These are phyloP conservation scores for Golubevia pallescens DNA, from an alignment of 1,284 basidiomycete species.

Conservation along the genomic window DNA sequence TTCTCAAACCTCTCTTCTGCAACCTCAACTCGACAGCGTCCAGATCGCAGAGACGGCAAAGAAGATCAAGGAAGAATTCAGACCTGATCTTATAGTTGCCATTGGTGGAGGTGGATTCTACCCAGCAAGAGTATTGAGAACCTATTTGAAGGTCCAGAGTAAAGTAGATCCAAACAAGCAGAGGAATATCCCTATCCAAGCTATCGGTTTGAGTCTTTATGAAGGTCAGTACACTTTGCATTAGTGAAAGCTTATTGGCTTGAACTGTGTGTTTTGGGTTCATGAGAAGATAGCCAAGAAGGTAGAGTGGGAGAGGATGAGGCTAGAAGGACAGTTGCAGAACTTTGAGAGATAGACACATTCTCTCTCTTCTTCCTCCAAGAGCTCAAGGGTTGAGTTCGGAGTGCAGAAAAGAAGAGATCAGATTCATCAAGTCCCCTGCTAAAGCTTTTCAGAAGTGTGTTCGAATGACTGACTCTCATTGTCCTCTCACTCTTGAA, in stretches of 20 bases:
- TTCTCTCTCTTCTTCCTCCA: too few species aligned
- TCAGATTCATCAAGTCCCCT: too few species aligned
- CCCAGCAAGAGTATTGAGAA: conserved; percentile 59
- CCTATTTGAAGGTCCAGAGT: conserved; percentile 56
- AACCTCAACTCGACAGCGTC: conserved; percentile 13
- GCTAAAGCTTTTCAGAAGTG: too few species aligned
- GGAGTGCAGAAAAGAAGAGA: too few species aligned
- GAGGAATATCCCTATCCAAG: conserved; percentile 63
- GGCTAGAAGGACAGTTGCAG: too few species aligned
- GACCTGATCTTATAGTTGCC: conserved; percentile 51
- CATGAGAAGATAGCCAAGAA: too few species aligned
- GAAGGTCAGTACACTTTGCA: conserved; percentile 37
- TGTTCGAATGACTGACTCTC: too few species aligned
- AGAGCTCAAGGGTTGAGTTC: too few species aligned
- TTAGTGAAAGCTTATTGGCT: too few species aligned
- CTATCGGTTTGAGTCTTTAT: conserved; percentile 60
- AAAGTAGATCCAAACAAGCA: conserved; percentile 36
- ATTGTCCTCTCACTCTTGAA: neutral
- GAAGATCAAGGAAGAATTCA: conserved; percentile 50
- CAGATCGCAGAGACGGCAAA: conserved; percentile 48
- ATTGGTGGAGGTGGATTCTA: conserved; percentile 62
- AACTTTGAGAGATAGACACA: too few species aligned
- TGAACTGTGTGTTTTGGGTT: too few species aligned
- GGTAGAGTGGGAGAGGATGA: too few species aligned
- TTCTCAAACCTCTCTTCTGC: neutral